Evolutionary conservation across 1,284 basidiomycete species (phyloP).

Genomic region (Microbotryum silenes-acaulis): DNA sequence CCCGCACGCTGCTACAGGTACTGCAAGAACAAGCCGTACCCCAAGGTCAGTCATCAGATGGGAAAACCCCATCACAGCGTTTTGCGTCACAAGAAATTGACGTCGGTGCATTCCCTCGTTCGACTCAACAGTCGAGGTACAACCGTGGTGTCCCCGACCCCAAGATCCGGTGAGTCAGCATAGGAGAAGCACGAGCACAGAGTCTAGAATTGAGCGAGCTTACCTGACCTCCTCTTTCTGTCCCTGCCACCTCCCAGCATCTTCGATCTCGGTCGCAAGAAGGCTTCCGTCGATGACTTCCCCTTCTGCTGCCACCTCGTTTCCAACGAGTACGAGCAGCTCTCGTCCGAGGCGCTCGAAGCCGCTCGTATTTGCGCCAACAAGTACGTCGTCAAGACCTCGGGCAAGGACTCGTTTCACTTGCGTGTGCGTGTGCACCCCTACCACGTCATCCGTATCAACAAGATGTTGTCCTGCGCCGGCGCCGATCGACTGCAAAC

Average conservation of each 20-base stretch:
- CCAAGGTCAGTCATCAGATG: conserved; percentile 11
- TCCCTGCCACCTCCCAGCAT: not conserved
- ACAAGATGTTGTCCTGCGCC: conserved; percentile 99
- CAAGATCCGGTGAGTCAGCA: conserved; percentile 46
- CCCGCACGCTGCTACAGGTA: conserved; percentile 94
- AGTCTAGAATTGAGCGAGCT: too few species aligned
- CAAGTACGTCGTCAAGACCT: conserved; percentile 98
- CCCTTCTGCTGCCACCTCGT: conserved; percentile 59
- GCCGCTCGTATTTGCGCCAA: conserved; percentile 98
- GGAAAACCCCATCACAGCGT: too few species aligned
- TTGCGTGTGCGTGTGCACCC: conserved; percentile 94
- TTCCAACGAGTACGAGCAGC: conserved; percentile 97
- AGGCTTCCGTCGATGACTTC: conserved; percentile 67
- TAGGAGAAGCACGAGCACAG: too few species aligned
- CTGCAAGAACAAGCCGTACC: conserved; percentile 96
- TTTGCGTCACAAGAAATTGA: not conserved
- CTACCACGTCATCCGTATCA: conserved; percentile 98
- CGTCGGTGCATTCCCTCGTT: not conserved
- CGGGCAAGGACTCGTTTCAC: conserved; percentile 99
- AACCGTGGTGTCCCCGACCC: conserved; percentile 84
- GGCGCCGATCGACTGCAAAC: conserved; percentile 98
- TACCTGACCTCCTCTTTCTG: too few species aligned
- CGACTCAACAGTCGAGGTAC: conserved; percentile 49
- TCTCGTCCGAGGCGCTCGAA: conserved; percentile 92
- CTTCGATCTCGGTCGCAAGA: conserved; percentile 27